Percentiles rank a stretch among this genome's conserved stretches.
These are phyloP conservation scores for Paramecium primaurelia DNA, from an alignment of 73 alveolate genomes.

Conservation along the genomic window DNA sequence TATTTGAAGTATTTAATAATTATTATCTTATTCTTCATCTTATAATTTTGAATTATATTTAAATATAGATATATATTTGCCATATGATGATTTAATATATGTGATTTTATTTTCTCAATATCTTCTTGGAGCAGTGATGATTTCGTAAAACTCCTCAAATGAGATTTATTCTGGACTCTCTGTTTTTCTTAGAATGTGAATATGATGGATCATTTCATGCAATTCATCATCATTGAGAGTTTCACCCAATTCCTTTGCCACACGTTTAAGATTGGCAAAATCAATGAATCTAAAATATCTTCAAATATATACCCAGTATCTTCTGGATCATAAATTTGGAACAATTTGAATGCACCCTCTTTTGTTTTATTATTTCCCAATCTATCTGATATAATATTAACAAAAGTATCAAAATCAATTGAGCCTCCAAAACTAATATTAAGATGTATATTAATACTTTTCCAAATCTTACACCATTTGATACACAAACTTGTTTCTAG, in stretches of 20 bases:
- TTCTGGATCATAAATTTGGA: slow-evolving; percentile 54
- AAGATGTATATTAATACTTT: background rate
- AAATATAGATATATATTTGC: background rate
- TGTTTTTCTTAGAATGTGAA: slow-evolving; percentile 31
- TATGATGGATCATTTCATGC: slow-evolving; percentile 37
- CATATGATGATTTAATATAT: background rate
- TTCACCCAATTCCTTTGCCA: slow-evolving; percentile 46
- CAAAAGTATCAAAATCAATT: slow-evolving; percentile 69
- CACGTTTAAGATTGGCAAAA: slow-evolving; percentile 22
- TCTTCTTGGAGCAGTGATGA: slow-evolving; percentile 49
- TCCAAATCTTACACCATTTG: slow-evolving; percentile 66
- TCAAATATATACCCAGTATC: slow-evolving; percentile 40
- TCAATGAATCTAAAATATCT: slow-evolving; percentile 5
- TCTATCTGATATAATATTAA: slow-evolving; percentile 68
- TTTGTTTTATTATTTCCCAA: slow-evolving; percentile 71
- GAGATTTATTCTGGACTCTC: slow-evolving; percentile 17
- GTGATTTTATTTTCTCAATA: background rate
- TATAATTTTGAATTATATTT: background rate
- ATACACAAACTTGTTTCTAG: slow-evolving; percentile 69
- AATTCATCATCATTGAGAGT: slow-evolving; percentile 48
- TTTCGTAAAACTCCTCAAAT: slow-evolving; percentile 37
- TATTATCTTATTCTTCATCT: background rate
- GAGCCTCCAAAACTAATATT: slow-evolving; percentile 64
- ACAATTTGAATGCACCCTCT: slow-evolving; percentile 68
- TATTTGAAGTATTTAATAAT: background rate